Evolutionary conservation across 176 grass and related monocot genomes (phyloP).

Genomic region (Avena atlantica): DNA sequence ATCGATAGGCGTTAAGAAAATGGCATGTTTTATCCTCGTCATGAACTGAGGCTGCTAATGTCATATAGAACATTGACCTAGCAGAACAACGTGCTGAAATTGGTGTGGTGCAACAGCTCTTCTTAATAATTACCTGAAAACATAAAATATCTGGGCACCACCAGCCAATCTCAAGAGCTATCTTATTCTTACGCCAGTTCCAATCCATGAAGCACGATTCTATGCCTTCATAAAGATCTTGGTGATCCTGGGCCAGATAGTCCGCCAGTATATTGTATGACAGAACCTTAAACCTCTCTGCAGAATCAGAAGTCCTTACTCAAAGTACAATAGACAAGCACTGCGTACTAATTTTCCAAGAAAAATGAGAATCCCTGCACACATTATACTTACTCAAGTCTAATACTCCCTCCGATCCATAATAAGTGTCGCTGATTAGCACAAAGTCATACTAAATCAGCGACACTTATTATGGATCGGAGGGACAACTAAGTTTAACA

Average conservation of each 20-base stretch:
- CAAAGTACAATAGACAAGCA: slow-evolving; percentile 19
- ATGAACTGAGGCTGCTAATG: slow-evolving; percentile 13
- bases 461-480: no score
- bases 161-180: slow-evolving; percentile 70
- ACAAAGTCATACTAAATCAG: no score
- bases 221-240: slow-evolving; percentile 67
- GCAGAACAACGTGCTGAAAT: slow-evolving; percentile 26
- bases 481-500: background rate
- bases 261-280: slow-evolving; percentile 99
- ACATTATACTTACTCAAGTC: slow-evolving; percentile 21
- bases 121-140: slow-evolving; percentile 75
- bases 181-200: slow-evolving; percentile 78
- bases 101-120: background rate
- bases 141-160: slow-evolving; percentile 93
- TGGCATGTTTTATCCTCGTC: slow-evolving; percentile 1
- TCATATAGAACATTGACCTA: slow-evolving; percentile 25
- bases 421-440: no score
- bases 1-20: slow-evolving; percentile 22
- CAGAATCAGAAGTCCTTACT: slow-evolving; percentile 42
- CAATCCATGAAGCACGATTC: slow-evolving; percentile 63
- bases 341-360: slow-evolving; percentile 27
- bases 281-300: slow-evolving; percentile 87
- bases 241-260: slow-evolving; percentile 83
- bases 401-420: slow-evolving; percentile 2
- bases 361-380: background rate